Evolutionary conservation across 2,329 filamentous ascomycete genomes (phyloP), one percentile per base, ranked within the genome.

Genomic region (Cladosporium sp.): DNA sequence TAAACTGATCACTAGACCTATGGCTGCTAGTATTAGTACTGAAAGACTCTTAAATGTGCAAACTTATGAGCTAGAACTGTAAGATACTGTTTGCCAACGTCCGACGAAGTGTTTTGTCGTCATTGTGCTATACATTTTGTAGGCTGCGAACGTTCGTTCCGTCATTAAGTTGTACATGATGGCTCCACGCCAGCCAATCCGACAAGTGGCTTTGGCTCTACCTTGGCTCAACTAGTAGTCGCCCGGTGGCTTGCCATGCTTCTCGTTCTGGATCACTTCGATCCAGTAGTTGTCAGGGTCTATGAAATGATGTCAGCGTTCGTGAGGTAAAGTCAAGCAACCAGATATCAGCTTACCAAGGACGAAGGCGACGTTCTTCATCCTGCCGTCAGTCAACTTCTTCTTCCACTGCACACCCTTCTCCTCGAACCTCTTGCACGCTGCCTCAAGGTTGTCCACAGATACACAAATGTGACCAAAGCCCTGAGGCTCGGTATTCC

Each of bases 311-410:
- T 15, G 22, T 57, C 20, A 36, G 55, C 19, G 17, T 3, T 12
- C 5, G 20, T 9, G 3, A 4, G 17, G n/a, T 0, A 5, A 17
- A 5, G 19, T 17, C 19, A 19, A 54, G 20, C 14, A 34, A 1
- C 2, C 15, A 30, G 2, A 8, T 3, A 1, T 22, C 28, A 20
- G 67, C 72, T 36, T 66, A 77, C 75, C 93, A 50, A 96, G 79
- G 49, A 97, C 77, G 71, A 97, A 97, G 0, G 94, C 94, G 56
- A 97, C 87, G 64, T 94, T 90, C 82, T 90, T 93, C 92, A 97
- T 96, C 28, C 66, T 56, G 1, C 93, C 93, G 63, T 97, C 93
- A 1, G 90, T 96, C 62, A 97, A 81, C 64, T 90, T 83, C 86
- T 97, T 97, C 85, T 96, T 96, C 90, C 92, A 99, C 74, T 83